A percentile compares a stretch with the other conserved stretches of the same genome.
Evolutionary conservation across 202 grass and related monocot species (phyloP).

Genomic region (Zizania palustris): DNA sequence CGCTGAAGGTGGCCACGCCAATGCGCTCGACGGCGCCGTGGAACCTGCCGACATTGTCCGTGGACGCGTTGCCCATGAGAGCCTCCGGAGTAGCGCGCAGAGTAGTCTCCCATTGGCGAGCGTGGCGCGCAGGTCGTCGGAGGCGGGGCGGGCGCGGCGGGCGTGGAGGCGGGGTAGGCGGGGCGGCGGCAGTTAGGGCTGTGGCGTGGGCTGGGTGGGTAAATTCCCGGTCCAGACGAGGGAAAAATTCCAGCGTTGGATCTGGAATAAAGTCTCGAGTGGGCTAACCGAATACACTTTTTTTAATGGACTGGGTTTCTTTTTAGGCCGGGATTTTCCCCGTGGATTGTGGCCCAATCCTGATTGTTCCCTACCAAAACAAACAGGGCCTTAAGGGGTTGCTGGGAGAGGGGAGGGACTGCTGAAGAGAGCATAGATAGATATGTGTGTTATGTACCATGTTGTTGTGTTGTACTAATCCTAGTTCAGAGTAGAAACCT

Average conservation of each 20-base stretch:
- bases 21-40: conserved; percentile 53
- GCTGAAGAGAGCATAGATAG: neutral
- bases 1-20: conserved; percentile 58
- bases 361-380: too few species aligned
- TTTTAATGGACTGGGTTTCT: too few species aligned
- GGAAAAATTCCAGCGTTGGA: too few species aligned
- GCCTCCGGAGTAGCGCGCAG: conserved; percentile 49
- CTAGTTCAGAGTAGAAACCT: neutral
- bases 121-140: conserved; percentile 41
- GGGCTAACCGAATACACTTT: too few species aligned
- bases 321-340: too few species aligned
- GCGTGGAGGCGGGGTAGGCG: too few species aligned
- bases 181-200: too few species aligned
- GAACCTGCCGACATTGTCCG: conserved; percentile 58
- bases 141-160: conserved; percentile 36
- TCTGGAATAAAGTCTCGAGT: too few species aligned
- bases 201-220: too few species aligned
- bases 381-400: too few species aligned
- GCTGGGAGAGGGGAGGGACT: neutral
- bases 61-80: conserved; percentile 47
- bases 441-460: neutral
- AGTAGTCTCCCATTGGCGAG: conserved; percentile 46
- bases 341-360: too few species aligned
- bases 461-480: neutral
- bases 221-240: too few species aligned